Percentiles rank a stretch among this genome's conserved stretches.
phyloP scores from a whole-genome alignment of 1,284 basidiomycete species.

The Fistulinella staudtii region DNA sequence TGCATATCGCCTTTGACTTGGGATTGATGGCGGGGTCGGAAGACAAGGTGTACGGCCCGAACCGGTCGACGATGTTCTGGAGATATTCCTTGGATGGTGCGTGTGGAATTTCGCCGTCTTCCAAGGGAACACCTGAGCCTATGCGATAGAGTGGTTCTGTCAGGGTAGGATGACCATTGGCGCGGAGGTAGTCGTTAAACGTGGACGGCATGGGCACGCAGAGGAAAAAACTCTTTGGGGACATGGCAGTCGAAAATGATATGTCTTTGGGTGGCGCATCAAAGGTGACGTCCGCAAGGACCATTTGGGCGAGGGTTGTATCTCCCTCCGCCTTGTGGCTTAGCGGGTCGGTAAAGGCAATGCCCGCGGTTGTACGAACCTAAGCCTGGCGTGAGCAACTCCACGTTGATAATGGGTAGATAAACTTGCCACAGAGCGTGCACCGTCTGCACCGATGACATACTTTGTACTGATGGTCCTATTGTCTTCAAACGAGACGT shows the following conservation, averaged over 20 bases:
- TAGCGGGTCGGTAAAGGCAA: constrained; percentile 16
- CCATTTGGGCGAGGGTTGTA: constrained; percentile 19
- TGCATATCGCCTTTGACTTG: constrained; percentile 15
- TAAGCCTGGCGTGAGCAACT: neutral
- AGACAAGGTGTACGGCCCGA: constrained; percentile 27
- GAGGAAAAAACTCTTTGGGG: constrained; percentile 29
- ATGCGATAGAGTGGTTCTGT: constrained; percentile 33
- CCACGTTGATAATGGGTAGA: neutral
- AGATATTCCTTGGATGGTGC: constrained; percentile 34
- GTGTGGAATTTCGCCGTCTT: constrained; percentile 31
- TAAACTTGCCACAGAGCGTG: constrained; percentile 44
- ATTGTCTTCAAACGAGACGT: constrained; percentile 50
- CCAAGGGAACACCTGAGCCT: constrained; percentile 31
- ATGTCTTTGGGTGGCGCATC: constrained; percentile 1
- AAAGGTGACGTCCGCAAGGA: constrained; percentile 20
- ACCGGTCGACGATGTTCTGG: constrained; percentile 36
- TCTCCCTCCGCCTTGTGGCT: neutral
- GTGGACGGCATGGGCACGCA: constrained; percentile 27
- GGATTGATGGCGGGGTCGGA: constrained; percentile 25
- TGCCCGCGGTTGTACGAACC: constrained; percentile 23
- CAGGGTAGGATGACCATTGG: constrained; percentile 7
- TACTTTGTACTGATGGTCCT: constrained; percentile 43
- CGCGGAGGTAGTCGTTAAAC: constrained; percentile 22
- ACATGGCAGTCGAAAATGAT: constrained; percentile 7
- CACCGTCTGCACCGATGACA: constrained; percentile 57